Evolutionary conservation across 1,284 basidiomycete species (phyloP), one percentile per base, ranked within the genome.

Genomic region (Austroboletus novae-zelandiae): DNA sequence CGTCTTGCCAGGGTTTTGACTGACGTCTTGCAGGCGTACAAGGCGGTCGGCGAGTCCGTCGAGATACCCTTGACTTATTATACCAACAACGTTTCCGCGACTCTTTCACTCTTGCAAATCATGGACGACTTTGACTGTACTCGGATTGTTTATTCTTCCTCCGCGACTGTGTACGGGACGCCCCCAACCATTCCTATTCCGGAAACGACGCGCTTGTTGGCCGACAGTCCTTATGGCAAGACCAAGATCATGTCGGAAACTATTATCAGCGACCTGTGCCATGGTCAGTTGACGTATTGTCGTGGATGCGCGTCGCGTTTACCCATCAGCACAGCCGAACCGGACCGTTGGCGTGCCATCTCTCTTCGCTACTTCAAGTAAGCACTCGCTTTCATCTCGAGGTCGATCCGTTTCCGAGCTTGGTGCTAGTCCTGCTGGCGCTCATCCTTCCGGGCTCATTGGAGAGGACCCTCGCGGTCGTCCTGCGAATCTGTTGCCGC

Each of bases 91-190:
- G 93, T 98, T 52, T 72, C 79, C 34, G 94, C 91, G 10, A 94
- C 93, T 3, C 72, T 96, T 54, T 83, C 79, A 42, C 81, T 97
- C 18, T 77, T 96, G 43, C 84, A 94, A 75, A 74, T 81, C 57
- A 98, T 98, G 94, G 77, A 79, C 50, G 87, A 90, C 55, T 91
- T 86, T 70, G 84, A 86, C 52, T 91, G 88, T 74, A 79, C 81
- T 54, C 83, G 91, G 53, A 77, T 99, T 56, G 95, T 99, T 55
- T 99, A 98, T 76, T 98, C 94, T 1, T 98, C 95, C 11, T 97
- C 94, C 23, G 97, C 97, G 2, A 99, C 97, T n/a, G 97, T 99
- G 32, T 99, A 99, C 68, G 97, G 97, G 53, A 94, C 86, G 3
- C 97, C 97, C 9, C 86, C 91, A 42, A 75, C 76, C 51, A 92